Evolutionary conservation across 352 stramenopile species (phyloP).

Genomic region (Aphanomyces invadans): DNA sequence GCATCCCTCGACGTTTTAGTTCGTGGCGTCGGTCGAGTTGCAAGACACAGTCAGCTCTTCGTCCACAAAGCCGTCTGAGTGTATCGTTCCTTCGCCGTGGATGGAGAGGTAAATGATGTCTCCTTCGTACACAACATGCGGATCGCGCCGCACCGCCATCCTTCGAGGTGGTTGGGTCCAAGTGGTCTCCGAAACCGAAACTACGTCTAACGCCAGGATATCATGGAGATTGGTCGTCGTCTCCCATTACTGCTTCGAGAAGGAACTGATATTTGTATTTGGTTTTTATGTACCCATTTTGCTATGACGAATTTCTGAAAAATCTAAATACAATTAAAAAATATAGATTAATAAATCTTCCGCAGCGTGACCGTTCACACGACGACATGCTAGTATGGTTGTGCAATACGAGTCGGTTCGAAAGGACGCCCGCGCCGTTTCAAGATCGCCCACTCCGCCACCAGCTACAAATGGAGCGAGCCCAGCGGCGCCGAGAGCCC

Average conservation of each 20-base stretch:
- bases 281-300: no score
- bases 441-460: no score
- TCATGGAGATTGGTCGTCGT: background rate
- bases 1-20: background rate
- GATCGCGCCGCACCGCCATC: background rate
- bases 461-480: background rate
- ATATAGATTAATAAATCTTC: no score
- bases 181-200: background rate
- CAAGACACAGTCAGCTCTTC: background rate
- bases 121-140: constrained; percentile 10
- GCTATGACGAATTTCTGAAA: no score
- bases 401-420: background rate
- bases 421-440: background rate
- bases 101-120: constrained; percentile 16
- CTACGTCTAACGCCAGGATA: background rate
- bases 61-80: constrained; percentile 21
- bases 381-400: background rate
- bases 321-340: no score
- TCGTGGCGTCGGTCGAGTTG: background rate
- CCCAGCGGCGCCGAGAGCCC: background rate
- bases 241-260: no score
- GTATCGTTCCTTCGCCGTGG: background rate
- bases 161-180: background rate
- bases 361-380: no score
- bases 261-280: no score